phyloP scores from a whole-genome alignment of 164 flowering plant species.

The grape (Vitis vinifera) region ASM3070453v1 NC_081821.1:6948501-6949000 shows the following conservation, averaged over 20 bases:
- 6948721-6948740: neutral
- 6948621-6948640: no score
- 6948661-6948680: no score
- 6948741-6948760: neutral
- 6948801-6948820: constrained; percentile 59
- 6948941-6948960: constrained; percentile 66
- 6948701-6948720: no score
- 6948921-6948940: constrained; percentile 44
- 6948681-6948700: no score
- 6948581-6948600: no score
- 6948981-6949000: constrained; percentile 46
- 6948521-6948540: no score
- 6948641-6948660: no score
- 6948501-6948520: no score
- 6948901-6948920: constrained; percentile 34
- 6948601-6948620: no score
- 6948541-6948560: no score
- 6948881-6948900: constrained; percentile 57
- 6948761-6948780: constrained; percentile 26
- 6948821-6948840: constrained; percentile 67
- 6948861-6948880: constrained; percentile 41
- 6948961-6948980: constrained; percentile 56
- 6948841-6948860: constrained; percentile 58
- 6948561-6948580: no score
- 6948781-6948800: constrained; percentile 47